These are phyloP conservation scores for Narthecium ossifragum DNA, from an alignment of 106 monocot species.

Conservation along the genomic window DNA sequence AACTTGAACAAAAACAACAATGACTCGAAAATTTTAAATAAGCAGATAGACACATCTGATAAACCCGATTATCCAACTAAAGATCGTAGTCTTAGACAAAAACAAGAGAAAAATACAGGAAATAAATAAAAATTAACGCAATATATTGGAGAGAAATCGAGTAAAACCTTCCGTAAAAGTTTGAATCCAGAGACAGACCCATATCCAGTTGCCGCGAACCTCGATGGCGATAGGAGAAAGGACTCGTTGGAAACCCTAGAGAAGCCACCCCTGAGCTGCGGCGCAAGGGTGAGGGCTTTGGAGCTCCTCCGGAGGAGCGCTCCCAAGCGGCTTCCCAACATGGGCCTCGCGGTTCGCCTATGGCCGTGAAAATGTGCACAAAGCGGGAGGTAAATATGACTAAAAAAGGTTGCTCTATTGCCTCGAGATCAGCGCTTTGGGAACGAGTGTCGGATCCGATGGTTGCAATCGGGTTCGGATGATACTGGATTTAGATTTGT, in stretches of 20 bases:
- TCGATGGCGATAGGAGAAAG: slow-evolving; percentile 6
- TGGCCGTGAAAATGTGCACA: no score
- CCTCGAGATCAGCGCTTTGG: no score
- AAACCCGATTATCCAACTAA: slow-evolving; percentile 41
- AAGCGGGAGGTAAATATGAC: no score
- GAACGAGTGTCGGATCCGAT: no score
- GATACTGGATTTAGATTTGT: no score
- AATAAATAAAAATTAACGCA: no score
- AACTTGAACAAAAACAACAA: background rate
- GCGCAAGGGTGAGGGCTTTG: slow-evolving; percentile 21
- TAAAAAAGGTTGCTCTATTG: no score
- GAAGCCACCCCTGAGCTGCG: slow-evolving; percentile 16
- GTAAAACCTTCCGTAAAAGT: slow-evolving; percentile 7
- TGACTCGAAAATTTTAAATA: background rate
- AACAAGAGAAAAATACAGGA: no score
- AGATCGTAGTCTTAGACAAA: slow-evolving; percentile 24
- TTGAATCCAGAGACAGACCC: slow-evolving; percentile 1
- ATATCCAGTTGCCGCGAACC: slow-evolving; percentile 11
- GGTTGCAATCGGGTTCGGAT: no score
- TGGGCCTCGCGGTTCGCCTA: no score
- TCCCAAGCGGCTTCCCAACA: slow-evolving; percentile 39
- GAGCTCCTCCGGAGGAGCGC: slow-evolving; percentile 36
- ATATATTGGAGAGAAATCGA: no score
- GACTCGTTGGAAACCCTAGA: slow-evolving; percentile 28
- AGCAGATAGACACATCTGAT: background rate